Evolutionary conservation across 495 filamentous ascomycete species (phyloP).

Genomic region (Tetracladium setigerum): DNA sequence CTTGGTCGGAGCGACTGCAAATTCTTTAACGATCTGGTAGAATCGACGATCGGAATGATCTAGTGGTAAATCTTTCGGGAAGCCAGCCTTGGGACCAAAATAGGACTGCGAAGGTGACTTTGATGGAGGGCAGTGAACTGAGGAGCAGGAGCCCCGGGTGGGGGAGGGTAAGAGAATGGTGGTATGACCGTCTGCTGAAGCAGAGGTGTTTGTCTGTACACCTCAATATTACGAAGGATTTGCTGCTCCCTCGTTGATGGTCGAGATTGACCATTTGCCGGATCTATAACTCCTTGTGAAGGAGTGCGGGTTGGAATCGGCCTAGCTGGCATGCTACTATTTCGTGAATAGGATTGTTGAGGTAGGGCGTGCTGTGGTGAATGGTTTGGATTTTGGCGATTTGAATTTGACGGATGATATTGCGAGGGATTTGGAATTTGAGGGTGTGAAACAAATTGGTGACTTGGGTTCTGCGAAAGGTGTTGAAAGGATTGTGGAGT

Average conservation of each 20-base stretch:
- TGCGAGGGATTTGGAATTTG: too few species aligned
- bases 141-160: constrained; percentile 6
- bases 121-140: constrained; percentile 21
- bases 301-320: too few species aligned
- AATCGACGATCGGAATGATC: constrained; percentile 9
- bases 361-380: too few species aligned
- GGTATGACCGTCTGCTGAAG: constrained; percentile 13
- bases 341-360: too few species aligned
- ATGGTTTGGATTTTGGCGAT: too few species aligned
- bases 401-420: too few species aligned
- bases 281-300: too few species aligned
- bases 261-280: too few species aligned
- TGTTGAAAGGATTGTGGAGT: too few species aligned
- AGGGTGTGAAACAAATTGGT: too few species aligned
- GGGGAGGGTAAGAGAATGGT: constrained; percentile 5
- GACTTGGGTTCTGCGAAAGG: too few species aligned
- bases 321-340: too few species aligned
- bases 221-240: not conserved
- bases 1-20: constrained; percentile 13
- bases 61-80: not conserved
- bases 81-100: constrained; percentile 3
- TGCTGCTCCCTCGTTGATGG: not conserved
- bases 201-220: constrained; percentile 1
- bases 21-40: constrained; percentile 17
- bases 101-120: constrained; percentile 18